These are phyloP conservation scores for Sporothrix humicola DNA, from an alignment of 2,329 filamentous ascomycete species.

Conservation along the genomic window DNA sequence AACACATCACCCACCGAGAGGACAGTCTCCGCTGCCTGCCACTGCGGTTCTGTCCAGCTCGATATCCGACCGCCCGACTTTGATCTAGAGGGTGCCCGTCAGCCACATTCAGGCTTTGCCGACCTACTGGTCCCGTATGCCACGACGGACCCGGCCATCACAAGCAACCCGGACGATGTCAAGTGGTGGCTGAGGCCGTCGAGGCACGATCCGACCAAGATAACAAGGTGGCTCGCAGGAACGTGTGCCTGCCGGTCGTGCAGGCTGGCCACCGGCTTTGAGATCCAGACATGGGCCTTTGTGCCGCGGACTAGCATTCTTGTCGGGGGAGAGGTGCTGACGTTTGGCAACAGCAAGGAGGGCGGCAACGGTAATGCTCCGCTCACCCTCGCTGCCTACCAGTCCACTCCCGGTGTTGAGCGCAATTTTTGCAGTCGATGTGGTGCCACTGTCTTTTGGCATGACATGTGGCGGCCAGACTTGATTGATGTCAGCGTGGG, in stretches of 20 bases:
- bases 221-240: constrained; percentile 58
- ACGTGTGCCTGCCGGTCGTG: constrained; percentile 68
- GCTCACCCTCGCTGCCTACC: constrained; percentile 49
- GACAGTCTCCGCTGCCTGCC: constrained; percentile 44
- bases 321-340: not conserved
- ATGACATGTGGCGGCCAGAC: constrained; percentile 56
- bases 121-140: constrained; percentile 59
- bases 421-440: constrained; percentile 68
- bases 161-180: constrained; percentile 53
- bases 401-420: constrained; percentile 58
- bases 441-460: constrained; percentile 70
- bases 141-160: constrained; percentile 38
- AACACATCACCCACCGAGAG: not conserved
- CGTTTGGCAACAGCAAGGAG: not conserved
- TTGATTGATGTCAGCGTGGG: constrained; percentile 70
- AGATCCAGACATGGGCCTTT: constrained; percentile 71
- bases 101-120: constrained; percentile 55
- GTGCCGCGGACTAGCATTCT: constrained; percentile 64
- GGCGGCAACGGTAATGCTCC: too few relatives aligned
- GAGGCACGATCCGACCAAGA: constrained; percentile 25
- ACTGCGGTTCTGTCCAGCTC: constrained; percentile 62
- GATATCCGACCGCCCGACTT: constrained; percentile 61
- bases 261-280: constrained; percentile 64
- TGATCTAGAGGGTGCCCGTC: constrained; percentile 46
- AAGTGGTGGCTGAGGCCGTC: constrained; percentile 65